These are phyloP conservation scores for Phaeosphaeria sp. DNA, from an alignment of 2,329 filamentous ascomycete species.

Conservation along the genomic window DNA sequence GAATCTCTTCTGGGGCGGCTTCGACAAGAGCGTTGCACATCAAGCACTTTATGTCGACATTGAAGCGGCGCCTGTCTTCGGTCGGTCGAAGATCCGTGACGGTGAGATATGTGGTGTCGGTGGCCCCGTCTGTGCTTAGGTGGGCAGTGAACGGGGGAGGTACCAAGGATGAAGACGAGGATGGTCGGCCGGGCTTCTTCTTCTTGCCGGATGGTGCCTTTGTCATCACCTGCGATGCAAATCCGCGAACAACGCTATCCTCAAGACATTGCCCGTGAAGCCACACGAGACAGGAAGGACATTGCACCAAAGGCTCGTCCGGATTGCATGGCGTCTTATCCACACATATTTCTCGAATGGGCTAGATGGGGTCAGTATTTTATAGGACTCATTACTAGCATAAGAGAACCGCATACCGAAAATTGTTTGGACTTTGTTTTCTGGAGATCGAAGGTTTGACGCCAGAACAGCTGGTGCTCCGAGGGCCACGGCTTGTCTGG, in stretches of 20 bases:
- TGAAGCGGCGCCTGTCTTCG: slow-evolving; percentile 11
- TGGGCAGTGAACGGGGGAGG: slow-evolving; percentile 9
- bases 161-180: neutral
- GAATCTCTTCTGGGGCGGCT: slow-evolving; percentile 6
- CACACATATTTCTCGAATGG: slow-evolving; percentile 49
- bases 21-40: slow-evolving; percentile 26
- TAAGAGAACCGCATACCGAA: slow-evolving; percentile 39
- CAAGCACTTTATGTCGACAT: slow-evolving; percentile 27
- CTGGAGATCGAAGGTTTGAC: slow-evolving; percentile 50
- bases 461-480: slow-evolving; percentile 51
- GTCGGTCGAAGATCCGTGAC: slow-evolving; percentile 22
- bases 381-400: neutral
- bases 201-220: neutral
- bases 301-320: slow-evolving; percentile 52
- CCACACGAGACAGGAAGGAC: slow-evolving; percentile 51
- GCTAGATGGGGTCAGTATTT: slow-evolving; percentile 11
- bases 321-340: slow-evolving; percentile 52
- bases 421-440: slow-evolving; percentile 23
- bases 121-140: slow-evolving; percentile 3
- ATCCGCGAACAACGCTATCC: slow-evolving; percentile 23
- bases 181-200: slow-evolving; percentile 2
- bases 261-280: slow-evolving; percentile 51
- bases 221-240: neutral
- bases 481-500: slow-evolving; percentile 57
- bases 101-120: slow-evolving; percentile 17